phyloP scores from a whole-genome alignment of 164 flowering plant genomes.

The Berberis thunbergii region DNA sequence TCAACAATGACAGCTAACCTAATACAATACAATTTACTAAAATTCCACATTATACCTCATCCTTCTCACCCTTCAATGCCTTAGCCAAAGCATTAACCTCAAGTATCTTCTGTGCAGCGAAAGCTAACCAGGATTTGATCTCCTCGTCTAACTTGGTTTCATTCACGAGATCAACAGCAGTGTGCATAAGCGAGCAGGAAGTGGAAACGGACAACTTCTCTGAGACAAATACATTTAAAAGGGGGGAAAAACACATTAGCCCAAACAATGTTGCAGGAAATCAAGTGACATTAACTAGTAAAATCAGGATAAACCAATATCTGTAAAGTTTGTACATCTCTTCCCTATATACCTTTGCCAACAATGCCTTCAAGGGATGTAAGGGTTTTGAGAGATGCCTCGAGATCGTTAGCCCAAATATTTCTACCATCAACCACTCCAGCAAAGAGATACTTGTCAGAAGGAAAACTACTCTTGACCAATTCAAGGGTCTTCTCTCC shows the following conservation, averaged over 20 bases:
- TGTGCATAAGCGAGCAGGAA: conserved; percentile 28
- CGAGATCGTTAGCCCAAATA: conserved; percentile 25
- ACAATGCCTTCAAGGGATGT: conserved; percentile 16
- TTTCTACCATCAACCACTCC: conserved; percentile 21
- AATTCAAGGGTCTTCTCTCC: conserved; percentile 22
- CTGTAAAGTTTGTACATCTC: neutral
- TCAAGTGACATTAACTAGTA: neutral
- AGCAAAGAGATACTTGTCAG: conserved; percentile 21
- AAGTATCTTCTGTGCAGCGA: conserved; percentile 27
- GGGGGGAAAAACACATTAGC: neutral
- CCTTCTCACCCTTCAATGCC: conserved; percentile 24
- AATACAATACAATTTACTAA: neutral
- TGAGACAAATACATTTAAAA: neutral
- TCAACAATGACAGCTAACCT: neutral
- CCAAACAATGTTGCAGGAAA: neutral
- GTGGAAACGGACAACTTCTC: conserved; percentile 26
- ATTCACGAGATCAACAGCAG: conserved; percentile 29
- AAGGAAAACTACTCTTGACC: conserved; percentile 21
- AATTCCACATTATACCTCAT: conserved; percentile 8
- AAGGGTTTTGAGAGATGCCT: conserved; percentile 17
- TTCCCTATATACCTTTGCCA: conserved; percentile 14
- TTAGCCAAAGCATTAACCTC: conserved; percentile 31
- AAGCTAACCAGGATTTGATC: conserved; percentile 30
- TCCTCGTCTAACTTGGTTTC: conserved; percentile 27
- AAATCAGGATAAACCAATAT: neutral